Evolutionary conservation across 257 asterid species (phyloP), one percentile per base, ranked within the genome.

Genomic region (Fraxinus pennsylvanica): DNA sequence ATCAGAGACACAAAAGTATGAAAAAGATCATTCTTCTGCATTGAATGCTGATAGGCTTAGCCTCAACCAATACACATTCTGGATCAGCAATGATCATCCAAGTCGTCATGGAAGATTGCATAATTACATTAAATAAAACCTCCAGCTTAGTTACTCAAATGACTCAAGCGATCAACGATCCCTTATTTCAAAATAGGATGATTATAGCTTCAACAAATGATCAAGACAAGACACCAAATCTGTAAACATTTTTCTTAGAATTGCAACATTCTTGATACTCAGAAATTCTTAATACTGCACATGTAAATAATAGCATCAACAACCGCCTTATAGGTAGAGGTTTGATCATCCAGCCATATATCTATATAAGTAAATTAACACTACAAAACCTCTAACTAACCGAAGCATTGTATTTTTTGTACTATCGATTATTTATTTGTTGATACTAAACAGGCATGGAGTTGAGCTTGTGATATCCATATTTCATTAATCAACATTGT

Each of bases 1-100:
- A 50, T n/a, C 43, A 15, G 9, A 54, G 12, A 54, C 65, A 1
- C 22, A 54, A 38, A 43, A 12, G 27, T 19, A 63, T 29, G 27
- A 72, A 19, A 59, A 19, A 54, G 9, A 15, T 13, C 32, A 19
- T 12, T 12, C 12, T 22, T 63, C 47, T 74, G 79, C 70, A 38
- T 29, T 71, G 35, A 72, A 72, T 22, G 74, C 33, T 73, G 57
- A 59, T 25, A 80, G 25, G 8, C 22, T 78, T 21, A 74, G 59
- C 13, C 39, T 25, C 15, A 79, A 67, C 7, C 38, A 22, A 9
- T 3, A 72, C 6, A 47, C 19, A 25, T 61, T 61, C 67, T 41
- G 35, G 22, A 43, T 39, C 43, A 29, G 73, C 59, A 66, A 17
- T 43, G 73, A 61, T 38, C 71, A 27, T 17, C 17, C 72, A 71